Evolutionary conservation across 1,284 basidiomycete species (phyloP), one percentile per base, ranked within the genome.

Genomic region (Blastosporella zonata): DNA sequence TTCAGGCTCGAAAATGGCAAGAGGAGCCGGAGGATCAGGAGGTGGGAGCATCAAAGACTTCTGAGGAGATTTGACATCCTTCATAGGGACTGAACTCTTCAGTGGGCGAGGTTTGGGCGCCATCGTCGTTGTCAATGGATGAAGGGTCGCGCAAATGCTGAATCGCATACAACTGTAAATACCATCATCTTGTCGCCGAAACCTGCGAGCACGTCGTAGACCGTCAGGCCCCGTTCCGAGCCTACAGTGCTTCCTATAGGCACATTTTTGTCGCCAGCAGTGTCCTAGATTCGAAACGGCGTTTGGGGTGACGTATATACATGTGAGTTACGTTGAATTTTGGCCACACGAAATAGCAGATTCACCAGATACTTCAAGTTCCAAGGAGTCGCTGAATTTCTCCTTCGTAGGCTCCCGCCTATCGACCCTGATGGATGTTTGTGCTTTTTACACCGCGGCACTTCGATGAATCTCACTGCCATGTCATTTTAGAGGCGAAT

Each of bases 1-100:
- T 62, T 90, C 87, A 23, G 77, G 72, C 42, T 84, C 81, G 6
- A 90, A 64, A n/a, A 82, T 75, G 8, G 68, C 69, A 49, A 62
- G 62, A 9, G 71, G 70, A 41, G 66, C 61, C 6, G 62, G 62
- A 34, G 82, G 81, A 43, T 63, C 60, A 8, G 81, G 80, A 0
- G 83, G 83, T 12, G 84, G 84, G 4, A 76, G 78, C 78, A 86
- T 84, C 27, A 57, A 47, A 35, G 50, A 47, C 40, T 59, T 59
- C 50, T 49, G 61, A 61, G 42, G 44, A 44, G 20, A 46, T 57
- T 37, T 57, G 8, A 47, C 44, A 42, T 49, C 46, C 20, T 59
- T 61, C 10, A 56, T 41, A 6, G 47, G 40, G 6, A 50, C 43
- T 20, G 54, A 40, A 40, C 46, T 50, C 34, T 62, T 60, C 8